These are phyloP conservation scores for Russula earlei DNA, from an alignment of 768 basidiomycete species.

Conservation along the genomic window DNA sequence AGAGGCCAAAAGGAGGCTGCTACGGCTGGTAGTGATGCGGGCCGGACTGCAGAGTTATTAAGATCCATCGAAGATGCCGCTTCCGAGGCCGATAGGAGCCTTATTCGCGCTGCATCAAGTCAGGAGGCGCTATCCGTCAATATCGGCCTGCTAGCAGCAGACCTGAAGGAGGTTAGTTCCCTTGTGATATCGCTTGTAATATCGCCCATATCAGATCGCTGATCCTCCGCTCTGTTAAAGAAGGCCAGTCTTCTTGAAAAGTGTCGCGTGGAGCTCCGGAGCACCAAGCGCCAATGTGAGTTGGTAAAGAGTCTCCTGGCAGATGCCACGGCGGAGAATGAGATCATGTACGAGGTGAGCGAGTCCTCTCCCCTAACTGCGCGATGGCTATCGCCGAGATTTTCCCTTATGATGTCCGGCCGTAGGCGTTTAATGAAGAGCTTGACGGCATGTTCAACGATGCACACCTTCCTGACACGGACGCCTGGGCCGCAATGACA, in stretches of 20 bases:
- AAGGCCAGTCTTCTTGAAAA: slow-evolving; percentile 55
- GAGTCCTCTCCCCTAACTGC: not conserved
- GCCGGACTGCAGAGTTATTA: slow-evolving; percentile 29
- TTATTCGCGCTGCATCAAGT: slow-evolving; percentile 40
- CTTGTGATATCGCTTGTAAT: not conserved
- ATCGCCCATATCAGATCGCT: not conserved
- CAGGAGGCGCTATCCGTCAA: slow-evolving; percentile 48
- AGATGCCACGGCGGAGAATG: slow-evolving; percentile 78
- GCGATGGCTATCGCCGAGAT: not conserved
- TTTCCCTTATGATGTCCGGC: not conserved
- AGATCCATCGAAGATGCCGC: slow-evolving; percentile 45
- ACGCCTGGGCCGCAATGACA: slow-evolving; percentile 75
- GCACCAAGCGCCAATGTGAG: slow-evolving; percentile 64
- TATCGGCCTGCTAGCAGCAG: slow-evolving; percentile 39
- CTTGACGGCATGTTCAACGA: slow-evolving; percentile 87
- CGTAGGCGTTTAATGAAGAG: slow-evolving; percentile 88
- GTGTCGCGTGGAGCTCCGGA: slow-evolving; percentile 54
- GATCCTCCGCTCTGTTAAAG: slow-evolving; percentile 32
- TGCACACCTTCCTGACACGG: slow-evolving; percentile 67
- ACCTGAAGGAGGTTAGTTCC: slow-evolving; percentile 48
- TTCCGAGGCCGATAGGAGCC: slow-evolving; percentile 47
- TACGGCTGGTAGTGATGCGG: slow-evolving; percentile 19
- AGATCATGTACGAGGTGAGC: slow-evolving; percentile 85
- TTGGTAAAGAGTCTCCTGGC: slow-evolving; percentile 67
- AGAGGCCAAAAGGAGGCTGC: slow-evolving; percentile 25